Percentiles rank a stretch among this genome's conserved stretches.
phyloP scores from a whole-genome alignment of 148 eudicot species.

The Fallopia convolvulus region DNA sequence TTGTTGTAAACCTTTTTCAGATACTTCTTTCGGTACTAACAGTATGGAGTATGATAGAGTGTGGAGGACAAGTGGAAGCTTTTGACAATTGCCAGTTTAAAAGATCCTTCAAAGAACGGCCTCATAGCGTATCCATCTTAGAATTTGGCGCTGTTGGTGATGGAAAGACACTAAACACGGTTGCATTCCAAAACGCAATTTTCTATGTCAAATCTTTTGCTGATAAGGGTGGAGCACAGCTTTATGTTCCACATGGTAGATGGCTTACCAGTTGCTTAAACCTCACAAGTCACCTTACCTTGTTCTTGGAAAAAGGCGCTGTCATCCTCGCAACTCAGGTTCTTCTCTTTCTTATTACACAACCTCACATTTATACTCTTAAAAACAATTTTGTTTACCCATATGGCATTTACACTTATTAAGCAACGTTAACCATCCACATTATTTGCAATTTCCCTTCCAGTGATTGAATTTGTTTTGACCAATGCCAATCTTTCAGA shows the following conservation, averaged over 20 bases:
- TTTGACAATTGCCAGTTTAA: slow-evolving; percentile 32
- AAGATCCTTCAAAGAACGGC: slow-evolving; percentile 29
- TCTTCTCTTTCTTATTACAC: slow-evolving; percentile 7
- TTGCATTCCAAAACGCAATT: slow-evolving; percentile 52
- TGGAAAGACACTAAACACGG: slow-evolving; percentile 50
- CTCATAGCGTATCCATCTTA: slow-evolving; percentile 51
- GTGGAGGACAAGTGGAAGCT: slow-evolving; percentile 15
- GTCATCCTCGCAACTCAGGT: slow-evolving; percentile 58
- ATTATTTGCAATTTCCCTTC: too few relatives aligned
- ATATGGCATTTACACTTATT: too few relatives aligned
- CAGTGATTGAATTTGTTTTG: not conserved
- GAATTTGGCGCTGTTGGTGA: slow-evolving; percentile 64
- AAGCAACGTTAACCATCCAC: too few relatives aligned
- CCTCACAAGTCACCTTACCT: slow-evolving; percentile 60
- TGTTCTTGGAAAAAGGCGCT: slow-evolving; percentile 53
- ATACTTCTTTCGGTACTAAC: slow-evolving; percentile 32
- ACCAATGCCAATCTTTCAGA: not conserved
- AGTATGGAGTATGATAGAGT: slow-evolving; percentile 23
- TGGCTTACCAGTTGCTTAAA: slow-evolving; percentile 61
- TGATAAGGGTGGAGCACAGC: slow-evolving; percentile 56
- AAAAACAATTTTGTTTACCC: not conserved
- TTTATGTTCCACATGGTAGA: slow-evolving; percentile 46
- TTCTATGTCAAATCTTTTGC: slow-evolving; percentile 56
- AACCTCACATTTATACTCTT: not conserved
- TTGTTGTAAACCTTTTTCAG: slow-evolving; percentile 12